Evolutionary conservation across 2,329 filamentous ascomycete species (phyloP), one percentile per base, ranked within the genome.

Genomic region (Calonectria leucothoes): DNA sequence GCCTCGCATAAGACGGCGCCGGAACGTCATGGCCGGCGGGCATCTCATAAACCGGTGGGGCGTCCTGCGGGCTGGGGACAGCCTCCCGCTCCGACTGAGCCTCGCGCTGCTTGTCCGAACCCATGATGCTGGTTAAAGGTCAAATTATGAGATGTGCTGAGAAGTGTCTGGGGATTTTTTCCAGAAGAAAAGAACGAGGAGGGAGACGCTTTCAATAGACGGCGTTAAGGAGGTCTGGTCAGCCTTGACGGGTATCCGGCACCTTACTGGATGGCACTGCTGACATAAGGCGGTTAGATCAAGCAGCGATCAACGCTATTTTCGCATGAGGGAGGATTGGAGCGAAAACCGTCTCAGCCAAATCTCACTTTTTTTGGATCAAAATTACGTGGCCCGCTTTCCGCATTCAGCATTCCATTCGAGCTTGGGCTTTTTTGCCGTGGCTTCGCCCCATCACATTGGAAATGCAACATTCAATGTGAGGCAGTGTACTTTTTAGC

Each of bases 71-170:
- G 33, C 31, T 35, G n/a, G 48, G n/a, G n/a, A n/a, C 55, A 35
- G 55, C 25, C 20, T 72, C 64, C 20, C 51, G 64, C 59, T 68
- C 66, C 1, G 31, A 27, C 20, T 66, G 66, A 29, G 70, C 70
- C n/a, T 72, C 70, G 25, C 66, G 61, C 51, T 61, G 66, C 48
- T 72, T 72, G n/a, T 51, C 29, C 6, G 65, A 71, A 11, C 55
- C 15, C 64, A 71, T 71, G 7, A 33, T n/a, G n/a, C 55, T 42
- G 33, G 15, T 61, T 1, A 27, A 7, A 2, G 17, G 27, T 10
- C 3, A 61, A 20, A 33, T n/a, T n/a, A n/a, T n/a, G n/a, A n/a
- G n/a, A n/a, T n/a, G n/a, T n/a, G n/a, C 7, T n/a, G 27, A 2
- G 11, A 39, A 25, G 42, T 45, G 2, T 12, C 42, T 45, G n/a